Percentiles rank a stretch among this genome's conserved stretches.
phyloP scores from a whole-genome alignment of 805 yeast species.

The Lipomyces sp. region DNA sequence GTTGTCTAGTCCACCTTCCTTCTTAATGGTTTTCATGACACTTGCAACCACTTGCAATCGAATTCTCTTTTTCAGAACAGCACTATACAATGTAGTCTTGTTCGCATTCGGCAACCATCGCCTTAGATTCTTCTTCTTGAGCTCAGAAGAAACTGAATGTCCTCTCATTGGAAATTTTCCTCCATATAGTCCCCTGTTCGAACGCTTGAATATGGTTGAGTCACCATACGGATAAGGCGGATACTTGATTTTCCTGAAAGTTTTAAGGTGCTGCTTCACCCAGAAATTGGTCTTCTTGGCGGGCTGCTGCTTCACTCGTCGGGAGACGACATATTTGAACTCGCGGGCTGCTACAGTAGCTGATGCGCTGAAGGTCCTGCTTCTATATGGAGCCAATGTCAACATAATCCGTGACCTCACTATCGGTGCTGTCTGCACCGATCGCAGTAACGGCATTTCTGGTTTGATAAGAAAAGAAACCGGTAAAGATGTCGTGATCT shows the following conservation, averaged over 20 bases:
- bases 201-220: constrained; percentile 75
- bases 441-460: background rate
- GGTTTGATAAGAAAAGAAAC: background rate
- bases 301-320: constrained; percentile 29
- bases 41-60: constrained; percentile 71
- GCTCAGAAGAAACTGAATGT: constrained; percentile 71
- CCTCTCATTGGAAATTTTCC: constrained; percentile 82
- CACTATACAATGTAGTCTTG: constrained; percentile 81
- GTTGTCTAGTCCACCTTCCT: constrained; percentile 93
- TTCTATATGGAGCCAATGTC: background rate
- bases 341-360: constrained; percentile 4
- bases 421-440: background rate
- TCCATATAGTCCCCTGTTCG: constrained; percentile 88
- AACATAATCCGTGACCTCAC: background rate
- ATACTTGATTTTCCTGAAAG: constrained; percentile 42
- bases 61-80: constrained; percentile 63
- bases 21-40: constrained; percentile 83
- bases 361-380: constrained; percentile 14
- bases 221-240: constrained; percentile 84
- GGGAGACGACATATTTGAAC: constrained; percentile 20
- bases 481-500: background rate
- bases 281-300: constrained; percentile 30
- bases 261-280: constrained; percentile 31
- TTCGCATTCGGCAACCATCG: constrained; percentile 83
- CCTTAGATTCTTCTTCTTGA: constrained; percentile 71